A percentile compares a stretch with the other conserved stretches of the same genome.
Conservation (phyloP, 2,329 filamentous ascomycete genomes). For the Hirsutella thompsonii region DNA sequence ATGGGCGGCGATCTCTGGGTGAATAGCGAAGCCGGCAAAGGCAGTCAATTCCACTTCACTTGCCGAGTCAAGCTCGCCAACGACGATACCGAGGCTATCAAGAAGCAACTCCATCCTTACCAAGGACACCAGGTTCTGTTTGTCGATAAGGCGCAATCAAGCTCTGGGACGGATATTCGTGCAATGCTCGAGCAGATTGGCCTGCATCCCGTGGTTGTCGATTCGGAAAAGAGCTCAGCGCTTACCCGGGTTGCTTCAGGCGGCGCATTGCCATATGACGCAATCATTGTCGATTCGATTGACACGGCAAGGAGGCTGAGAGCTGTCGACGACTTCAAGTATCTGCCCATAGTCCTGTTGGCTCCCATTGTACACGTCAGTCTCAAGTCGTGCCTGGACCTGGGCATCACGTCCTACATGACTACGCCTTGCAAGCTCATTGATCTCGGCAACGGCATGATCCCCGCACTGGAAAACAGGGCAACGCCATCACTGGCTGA, state of each 20-base stretch:
- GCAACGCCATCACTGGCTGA: conserved; percentile 85
- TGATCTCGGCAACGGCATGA: conserved; percentile 90
- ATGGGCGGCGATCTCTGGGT: conserved; percentile 98
- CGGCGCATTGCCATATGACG: conserved; percentile 67
- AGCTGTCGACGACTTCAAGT: conserved; percentile 90
- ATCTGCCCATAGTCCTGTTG: conserved; percentile 86
- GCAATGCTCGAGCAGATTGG: conserved; percentile 68
- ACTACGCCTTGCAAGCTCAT: conserved; percentile 91
- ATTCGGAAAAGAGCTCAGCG: conserved; percentile 55
- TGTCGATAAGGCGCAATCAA: conserved; percentile 80
- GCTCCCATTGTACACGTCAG: conserved; percentile 83
- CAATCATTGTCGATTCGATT: conserved; percentile 90
- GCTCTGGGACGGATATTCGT: conserved; percentile 62
- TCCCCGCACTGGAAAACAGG: conserved; percentile 85
- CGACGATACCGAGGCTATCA: conserved; percentile 64
- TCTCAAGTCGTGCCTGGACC: conserved; percentile 83
- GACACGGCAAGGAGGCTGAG: conserved; percentile 77
- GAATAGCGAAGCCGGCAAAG: conserved; percentile 78
- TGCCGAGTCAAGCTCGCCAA: conserved; percentile 78
- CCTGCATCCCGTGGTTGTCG: conserved; percentile 72
- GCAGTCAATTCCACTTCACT: conserved; percentile 93
- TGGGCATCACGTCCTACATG: conserved; percentile 98
- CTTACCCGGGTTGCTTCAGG: conserved; percentile 39
- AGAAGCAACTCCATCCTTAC: conserved; percentile 80
- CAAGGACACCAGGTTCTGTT: conserved; percentile 86